These are phyloP conservation scores for Nannizziopsis arthrosporioides DNA, from an alignment of 2,329 filamentous ascomycete species.

Conservation along the genomic window DNA sequence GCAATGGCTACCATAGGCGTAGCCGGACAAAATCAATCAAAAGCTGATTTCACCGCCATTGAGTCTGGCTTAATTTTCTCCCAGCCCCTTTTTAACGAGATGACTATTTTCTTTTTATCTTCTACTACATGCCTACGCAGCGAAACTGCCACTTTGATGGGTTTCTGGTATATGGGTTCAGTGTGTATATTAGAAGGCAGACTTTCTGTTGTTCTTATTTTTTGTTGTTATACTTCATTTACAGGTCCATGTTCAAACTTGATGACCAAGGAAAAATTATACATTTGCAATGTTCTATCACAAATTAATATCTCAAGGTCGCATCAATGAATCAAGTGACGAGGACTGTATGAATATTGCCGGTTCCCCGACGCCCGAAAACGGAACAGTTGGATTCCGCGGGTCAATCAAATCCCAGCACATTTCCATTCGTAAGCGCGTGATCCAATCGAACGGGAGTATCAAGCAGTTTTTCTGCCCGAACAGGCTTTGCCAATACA, in stretches of 20 bases:
- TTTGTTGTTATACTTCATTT: neutral
- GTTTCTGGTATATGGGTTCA: conserved; percentile 6
- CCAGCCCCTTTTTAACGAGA: neutral
- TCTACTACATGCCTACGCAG: neutral
- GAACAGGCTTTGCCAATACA: no score
- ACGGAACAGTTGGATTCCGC: no score
- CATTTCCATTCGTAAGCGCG: no score
- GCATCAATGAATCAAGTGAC: no score
- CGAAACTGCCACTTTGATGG: neutral
- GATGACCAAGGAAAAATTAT: no score
- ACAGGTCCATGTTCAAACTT: neutral
- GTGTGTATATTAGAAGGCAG: conserved; percentile 10
- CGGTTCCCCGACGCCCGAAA: no score
- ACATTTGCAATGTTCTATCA: no score
- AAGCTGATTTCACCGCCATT: conserved; percentile 3
- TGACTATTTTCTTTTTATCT: neutral
- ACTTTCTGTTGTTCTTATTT: neutral
- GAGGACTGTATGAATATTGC: no score
- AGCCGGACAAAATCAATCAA: conserved; percentile 19
- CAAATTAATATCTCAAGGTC: no score
- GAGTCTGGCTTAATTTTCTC: neutral
- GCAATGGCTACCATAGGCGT: conserved; percentile 20
- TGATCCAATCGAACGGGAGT: no score
- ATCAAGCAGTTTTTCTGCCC: no score
- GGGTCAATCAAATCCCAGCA: no score